These are phyloP conservation scores for Barbatosphaeria neglecta DNA, from an alignment of 495 filamentous ascomycete genomes.

Conservation along the genomic window DNA sequence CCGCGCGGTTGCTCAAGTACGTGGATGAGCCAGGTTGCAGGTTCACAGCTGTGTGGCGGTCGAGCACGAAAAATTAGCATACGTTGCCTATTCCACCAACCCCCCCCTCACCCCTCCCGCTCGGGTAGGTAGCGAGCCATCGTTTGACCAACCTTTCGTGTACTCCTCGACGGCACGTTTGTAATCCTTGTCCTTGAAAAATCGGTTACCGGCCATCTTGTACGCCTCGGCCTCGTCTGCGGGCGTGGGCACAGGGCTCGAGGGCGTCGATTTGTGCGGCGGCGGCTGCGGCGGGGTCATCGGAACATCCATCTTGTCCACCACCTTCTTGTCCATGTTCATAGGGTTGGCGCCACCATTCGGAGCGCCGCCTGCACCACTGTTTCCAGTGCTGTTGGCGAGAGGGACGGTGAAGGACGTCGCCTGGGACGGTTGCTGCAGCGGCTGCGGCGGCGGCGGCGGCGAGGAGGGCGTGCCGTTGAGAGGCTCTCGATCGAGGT, in stretches of 20 bases:
- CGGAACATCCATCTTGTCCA: slow-evolving; percentile 39
- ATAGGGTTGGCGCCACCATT: neutral
- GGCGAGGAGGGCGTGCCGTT: slow-evolving; percentile 33
- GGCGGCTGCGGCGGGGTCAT: slow-evolving; percentile 81
- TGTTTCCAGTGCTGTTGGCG: slow-evolving; percentile 11
- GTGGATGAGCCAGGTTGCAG: slow-evolving; percentile 67
- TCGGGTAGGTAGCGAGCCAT: neutral
- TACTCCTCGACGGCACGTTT: slow-evolving; percentile 79
- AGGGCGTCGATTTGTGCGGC: slow-evolving; percentile 58
- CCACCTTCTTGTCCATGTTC: slow-evolving; percentile 8
- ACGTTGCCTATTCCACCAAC: no score
- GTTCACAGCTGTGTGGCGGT: slow-evolving; percentile 61
- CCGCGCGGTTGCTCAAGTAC: slow-evolving; percentile 90
- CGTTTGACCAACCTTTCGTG: slow-evolving; percentile 58
- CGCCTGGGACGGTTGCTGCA: slow-evolving; percentile 14
- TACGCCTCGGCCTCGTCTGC: slow-evolving; percentile 71
- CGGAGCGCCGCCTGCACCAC: neutral
- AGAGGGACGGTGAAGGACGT: slow-evolving; percentile 22
- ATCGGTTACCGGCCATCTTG: slow-evolving; percentile 90
- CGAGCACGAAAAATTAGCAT: slow-evolving; percentile 11
- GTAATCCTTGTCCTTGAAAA: slow-evolving; percentile 88
- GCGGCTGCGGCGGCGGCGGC: slow-evolving; percentile 16
- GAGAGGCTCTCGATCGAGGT: slow-evolving; percentile 60
- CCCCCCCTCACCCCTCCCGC: no score
- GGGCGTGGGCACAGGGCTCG: slow-evolving; percentile 41